Evolutionary conservation across 169 alveolate genomes (phyloP).

Genomic region (Plasmodium cynomolgi): DNA sequence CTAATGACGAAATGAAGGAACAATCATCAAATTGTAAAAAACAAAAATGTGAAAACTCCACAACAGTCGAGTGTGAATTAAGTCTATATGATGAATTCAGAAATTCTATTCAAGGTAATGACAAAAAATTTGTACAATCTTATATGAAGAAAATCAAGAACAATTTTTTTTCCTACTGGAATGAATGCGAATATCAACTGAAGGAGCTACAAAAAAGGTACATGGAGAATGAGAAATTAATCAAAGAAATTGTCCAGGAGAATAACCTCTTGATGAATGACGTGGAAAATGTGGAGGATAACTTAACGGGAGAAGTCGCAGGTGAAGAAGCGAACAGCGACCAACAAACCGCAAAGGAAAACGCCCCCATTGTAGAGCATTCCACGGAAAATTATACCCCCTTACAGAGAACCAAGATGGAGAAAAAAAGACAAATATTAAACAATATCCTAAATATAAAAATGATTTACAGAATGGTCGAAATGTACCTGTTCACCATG

Average conservation of each 20-base stretch:
- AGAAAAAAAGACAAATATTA: constrained; percentile 59
- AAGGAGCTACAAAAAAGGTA: constrained; percentile 25
- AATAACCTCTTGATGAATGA: constrained; percentile 11
- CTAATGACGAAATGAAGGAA: constrained; percentile 10
- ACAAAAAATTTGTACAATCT: constrained; percentile 16
- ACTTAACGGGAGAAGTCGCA: neutral
- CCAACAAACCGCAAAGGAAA: neutral
- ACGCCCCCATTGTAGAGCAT: neutral
- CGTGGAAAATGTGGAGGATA: neutral
- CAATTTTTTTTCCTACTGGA: constrained; percentile 32
- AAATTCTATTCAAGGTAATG: constrained; percentile 20
- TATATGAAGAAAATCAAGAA: constrained; percentile 52
- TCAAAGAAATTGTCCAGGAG: constrained; percentile 65
- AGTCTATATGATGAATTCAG: constrained; percentile 32
- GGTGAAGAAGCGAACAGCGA: neutral
- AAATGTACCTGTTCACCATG: constrained; percentile 72
- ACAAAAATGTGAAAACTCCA: constrained; percentile 14
- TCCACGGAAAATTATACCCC: neutral
- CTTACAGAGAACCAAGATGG: constrained; percentile 3
- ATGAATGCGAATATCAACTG: constrained; percentile 64
- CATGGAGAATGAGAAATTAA: constrained; percentile 62
- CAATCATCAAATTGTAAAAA: constrained; percentile 5
- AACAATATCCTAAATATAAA: constrained; percentile 56
- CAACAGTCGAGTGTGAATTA: constrained; percentile 19
- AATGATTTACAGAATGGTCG: constrained; percentile 53